Conservation (phyloP, 2,329 filamentous ascomycete genomes). For the Apiospora hydei region DNA sequence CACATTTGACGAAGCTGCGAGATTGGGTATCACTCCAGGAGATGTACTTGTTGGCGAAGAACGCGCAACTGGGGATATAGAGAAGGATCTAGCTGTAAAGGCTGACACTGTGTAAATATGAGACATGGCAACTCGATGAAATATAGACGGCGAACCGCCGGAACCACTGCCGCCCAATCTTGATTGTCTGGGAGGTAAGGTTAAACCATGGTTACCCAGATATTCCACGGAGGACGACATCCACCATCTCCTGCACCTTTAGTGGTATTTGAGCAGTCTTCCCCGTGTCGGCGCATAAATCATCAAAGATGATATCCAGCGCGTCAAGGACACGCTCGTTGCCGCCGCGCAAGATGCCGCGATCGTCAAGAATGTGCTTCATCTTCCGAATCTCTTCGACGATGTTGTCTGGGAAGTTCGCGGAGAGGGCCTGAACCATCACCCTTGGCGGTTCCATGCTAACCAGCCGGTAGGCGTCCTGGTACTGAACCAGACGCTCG, state of each 20-base stretch:
- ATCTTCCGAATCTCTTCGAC: neutral
- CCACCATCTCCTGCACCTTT: neutral
- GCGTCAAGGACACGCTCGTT: neutral
- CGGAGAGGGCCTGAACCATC: too few species aligned
- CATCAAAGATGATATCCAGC: conserved; percentile 1
- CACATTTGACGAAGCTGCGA: neutral
- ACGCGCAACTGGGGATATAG: neutral
- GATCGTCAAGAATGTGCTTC: neutral
- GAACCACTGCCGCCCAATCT: too few species aligned
- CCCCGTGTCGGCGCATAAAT: neutral
- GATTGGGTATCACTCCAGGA: neutral
- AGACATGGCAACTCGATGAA: neutral
- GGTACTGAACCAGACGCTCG: neutral
- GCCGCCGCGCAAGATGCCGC: neutral
- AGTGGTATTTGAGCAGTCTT: neutral
- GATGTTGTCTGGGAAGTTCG: neutral
- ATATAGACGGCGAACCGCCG: too few species aligned
- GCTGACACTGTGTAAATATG: neutral
- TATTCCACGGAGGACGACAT: neutral
- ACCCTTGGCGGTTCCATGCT: neutral
- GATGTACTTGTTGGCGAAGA: conserved; percentile 1
- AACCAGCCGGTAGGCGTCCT: neutral
- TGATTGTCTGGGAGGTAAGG: too few species aligned
- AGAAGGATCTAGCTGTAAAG: neutral
- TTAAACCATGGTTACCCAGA: too few species aligned